Evolutionary conservation across 1,284 basidiomycete genomes (phyloP).

Genomic region (Afroboletus lepidellus): DNA sequence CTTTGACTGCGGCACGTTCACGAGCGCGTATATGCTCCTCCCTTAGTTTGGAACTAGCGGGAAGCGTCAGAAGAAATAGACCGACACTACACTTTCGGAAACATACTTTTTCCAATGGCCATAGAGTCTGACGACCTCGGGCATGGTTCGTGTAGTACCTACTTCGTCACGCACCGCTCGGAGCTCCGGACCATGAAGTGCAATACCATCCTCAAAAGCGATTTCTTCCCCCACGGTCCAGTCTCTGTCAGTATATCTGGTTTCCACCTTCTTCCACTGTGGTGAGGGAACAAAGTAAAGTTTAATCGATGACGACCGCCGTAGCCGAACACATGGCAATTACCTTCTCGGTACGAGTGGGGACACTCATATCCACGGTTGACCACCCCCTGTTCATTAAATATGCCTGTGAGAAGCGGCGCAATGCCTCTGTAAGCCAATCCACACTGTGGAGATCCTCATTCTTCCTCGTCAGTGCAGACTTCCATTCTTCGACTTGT

Average conservation of each 20-base stretch:
- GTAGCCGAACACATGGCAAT: conserved; percentile 3
- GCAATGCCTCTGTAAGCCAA: conserved; percentile 72
- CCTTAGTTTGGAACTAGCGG: conserved; percentile 54
- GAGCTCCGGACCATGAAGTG: conserved; percentile 73
- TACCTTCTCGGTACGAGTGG: conserved; percentile 61
- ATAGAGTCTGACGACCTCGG: conserved; percentile 82
- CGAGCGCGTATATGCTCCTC: conserved; percentile 61
- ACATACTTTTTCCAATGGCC: conserved; percentile 82
- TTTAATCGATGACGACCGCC: conserved; percentile 5
- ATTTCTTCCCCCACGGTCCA: conserved; percentile 75
- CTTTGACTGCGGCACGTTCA: conserved; percentile 47
- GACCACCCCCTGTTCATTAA: conserved; percentile 52
- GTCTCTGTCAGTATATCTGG: conserved; percentile 62
- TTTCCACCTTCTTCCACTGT: conserved; percentile 76
- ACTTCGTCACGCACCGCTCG: conserved; percentile 76
- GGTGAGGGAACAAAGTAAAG: conserved; percentile 2
- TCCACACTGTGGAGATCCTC: conserved; percentile 62
- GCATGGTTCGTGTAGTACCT: conserved; percentile 62
- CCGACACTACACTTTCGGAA: conserved; percentile 3
- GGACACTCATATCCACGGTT: conserved; percentile 61
- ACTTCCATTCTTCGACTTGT: conserved; percentile 62
- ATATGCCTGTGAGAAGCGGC: conserved; percentile 64
- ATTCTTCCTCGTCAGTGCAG: conserved; percentile 47
- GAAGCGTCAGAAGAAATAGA: conserved; percentile 16
- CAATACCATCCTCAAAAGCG: conserved; percentile 75